phyloP scores from a whole-genome alignment of 306 rosid species.

The Gastrolobium bilobum region DNA sequence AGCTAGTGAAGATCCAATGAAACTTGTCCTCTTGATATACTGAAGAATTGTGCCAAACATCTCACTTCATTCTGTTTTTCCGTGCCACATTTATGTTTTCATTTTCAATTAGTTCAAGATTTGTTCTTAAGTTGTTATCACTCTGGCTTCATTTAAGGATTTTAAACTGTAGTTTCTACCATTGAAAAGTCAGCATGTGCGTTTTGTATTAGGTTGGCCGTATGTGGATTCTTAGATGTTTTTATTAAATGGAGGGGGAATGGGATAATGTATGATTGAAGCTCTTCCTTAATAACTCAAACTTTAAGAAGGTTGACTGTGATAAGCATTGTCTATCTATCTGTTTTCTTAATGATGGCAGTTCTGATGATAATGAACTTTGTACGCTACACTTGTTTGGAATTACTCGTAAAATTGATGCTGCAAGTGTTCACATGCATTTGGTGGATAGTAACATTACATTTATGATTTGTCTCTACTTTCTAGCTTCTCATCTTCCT shows the following conservation, averaged over 20 bases:
- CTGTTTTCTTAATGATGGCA: background rate
- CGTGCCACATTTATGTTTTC: background rate
- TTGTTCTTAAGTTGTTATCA: background rate
- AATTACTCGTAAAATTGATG: background rate
- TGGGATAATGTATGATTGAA: background rate
- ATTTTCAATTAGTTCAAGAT: constrained; percentile 7
- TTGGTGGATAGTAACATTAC: background rate
- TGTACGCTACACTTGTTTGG: constrained; percentile 14
- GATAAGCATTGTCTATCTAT: background rate
- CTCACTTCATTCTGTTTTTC: constrained; percentile 6
- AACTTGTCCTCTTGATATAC: background rate
- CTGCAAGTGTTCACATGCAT: background rate
- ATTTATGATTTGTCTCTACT: constrained; percentile 15
- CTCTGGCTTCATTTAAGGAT: background rate
- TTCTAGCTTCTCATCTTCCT: background rate
- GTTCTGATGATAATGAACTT: constrained; percentile 3
- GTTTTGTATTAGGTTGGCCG: background rate
- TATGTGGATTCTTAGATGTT: background rate
- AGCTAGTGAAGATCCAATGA: constrained; percentile 6
- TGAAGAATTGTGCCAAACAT: constrained; percentile 28
- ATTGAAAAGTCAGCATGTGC: background rate
- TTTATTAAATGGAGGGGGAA: constrained; percentile 22
- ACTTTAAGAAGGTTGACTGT: background rate
- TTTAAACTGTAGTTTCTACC: constrained; percentile 19
- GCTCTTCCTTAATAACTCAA: background rate